These are phyloP conservation scores for Apiosordaria backusii DNA, from an alignment of 495 filamentous ascomycete species.

Conservation along the genomic window DNA sequence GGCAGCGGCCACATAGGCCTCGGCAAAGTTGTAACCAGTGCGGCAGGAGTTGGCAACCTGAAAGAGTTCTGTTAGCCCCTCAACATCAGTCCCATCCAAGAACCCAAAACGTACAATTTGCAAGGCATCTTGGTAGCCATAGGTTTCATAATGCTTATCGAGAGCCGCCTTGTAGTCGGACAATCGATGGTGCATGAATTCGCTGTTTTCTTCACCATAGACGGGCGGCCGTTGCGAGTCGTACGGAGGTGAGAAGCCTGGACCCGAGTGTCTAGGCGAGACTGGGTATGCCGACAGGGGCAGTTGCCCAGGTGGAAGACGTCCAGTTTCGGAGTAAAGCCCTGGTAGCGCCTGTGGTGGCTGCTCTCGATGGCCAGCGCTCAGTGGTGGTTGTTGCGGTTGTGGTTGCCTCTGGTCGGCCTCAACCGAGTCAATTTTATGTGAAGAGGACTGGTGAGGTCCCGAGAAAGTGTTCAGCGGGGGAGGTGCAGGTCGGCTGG, in stretches of 20 bases:
- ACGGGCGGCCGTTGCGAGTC: slow-evolving; percentile 38
- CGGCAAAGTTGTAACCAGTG: slow-evolving; percentile 46
- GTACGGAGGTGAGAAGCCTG: slow-evolving; percentile 38
- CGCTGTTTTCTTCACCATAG: slow-evolving; percentile 34
- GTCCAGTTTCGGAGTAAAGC: slow-evolving; percentile 38
- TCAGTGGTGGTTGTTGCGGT: slow-evolving; percentile 28
- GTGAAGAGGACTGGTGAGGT: slow-evolving; percentile 30
- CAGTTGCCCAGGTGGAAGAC: slow-evolving; percentile 38
- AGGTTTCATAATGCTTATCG: slow-evolving; percentile 42
- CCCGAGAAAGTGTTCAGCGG: slow-evolving; percentile 33
- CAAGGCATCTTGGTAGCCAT: slow-evolving; percentile 42
- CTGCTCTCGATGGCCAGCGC: slow-evolving; percentile 26
- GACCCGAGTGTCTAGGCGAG: slow-evolving; percentile 37
- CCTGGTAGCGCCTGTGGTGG: slow-evolving; percentile 30
- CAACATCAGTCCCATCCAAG: neutral
- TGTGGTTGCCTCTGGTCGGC: slow-evolving; percentile 28
- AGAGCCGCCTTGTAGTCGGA: slow-evolving; percentile 38
- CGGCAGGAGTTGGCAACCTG: slow-evolving; percentile 45
- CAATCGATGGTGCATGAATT: slow-evolving; percentile 6
- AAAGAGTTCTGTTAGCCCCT: slow-evolving; percentile 26
- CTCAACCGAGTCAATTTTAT: slow-evolving; percentile 18
- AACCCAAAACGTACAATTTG: slow-evolving; percentile 35
- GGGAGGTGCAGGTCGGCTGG: slow-evolving; percentile 30
- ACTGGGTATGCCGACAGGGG: slow-evolving; percentile 43
- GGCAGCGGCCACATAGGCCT: slow-evolving; percentile 45